Evolutionary conservation across 2,329 filamentous ascomycete species (phyloP).

Genomic region (Sporothrix protearum): DNA sequence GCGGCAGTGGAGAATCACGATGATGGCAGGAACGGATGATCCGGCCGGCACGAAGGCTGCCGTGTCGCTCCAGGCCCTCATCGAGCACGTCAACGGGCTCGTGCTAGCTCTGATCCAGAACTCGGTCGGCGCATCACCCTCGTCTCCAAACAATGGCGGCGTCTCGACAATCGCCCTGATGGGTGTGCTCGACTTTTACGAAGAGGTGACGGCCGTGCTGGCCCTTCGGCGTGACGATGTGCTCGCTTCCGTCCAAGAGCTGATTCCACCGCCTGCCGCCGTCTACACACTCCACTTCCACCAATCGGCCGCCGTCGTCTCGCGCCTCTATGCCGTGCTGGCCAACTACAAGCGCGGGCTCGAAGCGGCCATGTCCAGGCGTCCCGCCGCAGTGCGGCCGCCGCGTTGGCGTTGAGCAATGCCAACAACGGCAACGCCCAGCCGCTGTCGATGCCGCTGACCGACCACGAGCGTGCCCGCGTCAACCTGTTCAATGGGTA

Average conservation of each 20-base stretch:
- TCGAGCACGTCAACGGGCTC: slow-evolving; percentile 53
- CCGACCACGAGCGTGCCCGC: slow-evolving; percentile 54
- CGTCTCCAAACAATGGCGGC: not conserved
- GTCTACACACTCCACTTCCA: slow-evolving; percentile 70
- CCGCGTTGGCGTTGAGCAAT: not conserved
- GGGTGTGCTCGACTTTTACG: slow-evolving; percentile 67
- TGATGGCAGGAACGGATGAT: slow-evolving; percentile 40
- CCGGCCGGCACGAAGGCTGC: not conserved
- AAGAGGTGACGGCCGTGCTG: slow-evolving; percentile 56
- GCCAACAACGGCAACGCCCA: not conserved
- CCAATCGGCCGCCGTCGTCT: slow-evolving; percentile 58
- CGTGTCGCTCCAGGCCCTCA: slow-evolving; percentile 41
- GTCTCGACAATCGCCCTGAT: slow-evolving; percentile 39
- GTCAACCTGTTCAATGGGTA: slow-evolving; percentile 75
- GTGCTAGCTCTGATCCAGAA: slow-evolving; percentile 59
- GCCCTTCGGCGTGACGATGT: slow-evolving; percentile 45
- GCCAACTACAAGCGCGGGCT: slow-evolving; percentile 71
- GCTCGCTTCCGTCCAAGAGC: slow-evolving; percentile 58
- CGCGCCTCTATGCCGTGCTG: slow-evolving; percentile 66
- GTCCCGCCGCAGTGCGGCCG: slow-evolving; percentile 22
- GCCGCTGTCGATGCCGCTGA: slow-evolving; percentile 29
- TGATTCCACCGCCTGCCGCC: slow-evolving; percentile 63
- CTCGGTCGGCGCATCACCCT: slow-evolving; percentile 40
- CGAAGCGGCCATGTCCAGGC: slow-evolving; percentile 55
- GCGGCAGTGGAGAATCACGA: slow-evolving; percentile 52